Conservation (phyloP, 1,139 yeast genomes). For the Geotrichum citri-aurantii region DNA sequence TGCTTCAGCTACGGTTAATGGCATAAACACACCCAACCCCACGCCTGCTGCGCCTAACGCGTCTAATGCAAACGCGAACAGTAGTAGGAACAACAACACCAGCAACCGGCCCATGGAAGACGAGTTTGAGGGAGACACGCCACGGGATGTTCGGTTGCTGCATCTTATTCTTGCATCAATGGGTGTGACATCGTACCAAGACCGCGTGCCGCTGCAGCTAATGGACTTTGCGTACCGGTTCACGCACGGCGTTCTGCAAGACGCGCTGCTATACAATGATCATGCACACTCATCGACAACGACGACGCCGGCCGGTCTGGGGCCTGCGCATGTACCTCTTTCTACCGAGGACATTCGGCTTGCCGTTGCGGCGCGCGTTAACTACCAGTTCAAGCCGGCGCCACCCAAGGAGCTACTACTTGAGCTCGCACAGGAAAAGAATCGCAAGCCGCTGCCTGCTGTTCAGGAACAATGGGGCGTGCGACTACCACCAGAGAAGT, state of each 20-base stretch:
- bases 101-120: constrained; percentile 8
- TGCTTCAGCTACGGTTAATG: not conserved
- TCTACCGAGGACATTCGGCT: constrained; percentile 85
- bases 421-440: constrained; percentile 88
- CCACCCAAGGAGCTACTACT: constrained; percentile 88
- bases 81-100: constrained; percentile 2
- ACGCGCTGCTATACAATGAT: constrained; percentile 83
- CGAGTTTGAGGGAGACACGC: constrained; percentile 37
- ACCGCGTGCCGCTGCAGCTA: constrained; percentile 87
- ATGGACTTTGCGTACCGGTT: constrained; percentile 95
- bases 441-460: constrained; percentile 83
- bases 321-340: constrained; percentile 46
- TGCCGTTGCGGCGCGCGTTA: constrained; percentile 89
- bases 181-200: constrained; percentile 87
- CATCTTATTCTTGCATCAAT: constrained; percentile 91
- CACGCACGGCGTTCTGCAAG: constrained; percentile 79
- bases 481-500: constrained; percentile 94
- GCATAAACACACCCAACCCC: not conserved
- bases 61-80: not conserved
- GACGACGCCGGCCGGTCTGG: constrained; percentile 38
- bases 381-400: constrained; percentile 91
- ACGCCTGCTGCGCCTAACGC: not conserved
- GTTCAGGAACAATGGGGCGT: constrained; percentile 91
- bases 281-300: constrained; percentile 43
- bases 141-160: constrained; percentile 85